A percentile compares a stretch with the other conserved stretches of the same genome.
These are phyloP conservation scores for Abrus precatorius DNA, from an alignment of 306 rosid species.

Conservation along the genomic window DNA sequence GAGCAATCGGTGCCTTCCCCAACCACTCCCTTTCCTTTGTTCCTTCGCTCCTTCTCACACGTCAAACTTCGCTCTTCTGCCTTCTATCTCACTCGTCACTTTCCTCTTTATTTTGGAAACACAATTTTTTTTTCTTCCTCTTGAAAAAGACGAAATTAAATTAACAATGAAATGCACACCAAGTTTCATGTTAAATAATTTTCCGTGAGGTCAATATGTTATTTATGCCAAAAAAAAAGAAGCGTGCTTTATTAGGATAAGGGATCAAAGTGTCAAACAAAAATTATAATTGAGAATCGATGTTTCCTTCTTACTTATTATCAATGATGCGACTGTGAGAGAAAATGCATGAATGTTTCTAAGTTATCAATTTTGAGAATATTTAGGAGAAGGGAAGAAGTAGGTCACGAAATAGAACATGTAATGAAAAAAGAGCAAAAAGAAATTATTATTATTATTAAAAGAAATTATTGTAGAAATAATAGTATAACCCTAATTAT, in stretches of 20 bases:
- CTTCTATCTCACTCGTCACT: background rate
- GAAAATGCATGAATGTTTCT: background rate
- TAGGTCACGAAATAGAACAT: no score
- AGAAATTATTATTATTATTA: no score
- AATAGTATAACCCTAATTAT: background rate
- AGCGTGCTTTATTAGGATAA: background rate
- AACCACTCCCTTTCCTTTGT: background rate
- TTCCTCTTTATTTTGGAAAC: background rate
- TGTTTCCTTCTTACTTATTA: conserved; percentile 1
- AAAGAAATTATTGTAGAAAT: no score
- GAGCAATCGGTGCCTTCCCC: background rate
- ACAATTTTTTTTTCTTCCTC: background rate
- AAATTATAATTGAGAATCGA: background rate
- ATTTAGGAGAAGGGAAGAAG: no score
- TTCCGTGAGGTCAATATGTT: no score
- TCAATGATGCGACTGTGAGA: background rate
- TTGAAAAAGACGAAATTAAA: background rate
- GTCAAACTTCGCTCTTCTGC: background rate
- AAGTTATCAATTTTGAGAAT: background rate
- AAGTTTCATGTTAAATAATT: conserved; percentile 3
- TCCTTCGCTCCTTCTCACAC: background rate
- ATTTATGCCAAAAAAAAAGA: no score
- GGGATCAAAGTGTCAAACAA: background rate
- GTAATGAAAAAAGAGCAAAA: no score
- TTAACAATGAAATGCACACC: background rate